Percentiles rank a stretch among this genome's conserved stretches.
phyloP scores from a whole-genome alignment of 2,329 filamentous ascomycete genomes.

The Aspergillus flavus region DNA sequence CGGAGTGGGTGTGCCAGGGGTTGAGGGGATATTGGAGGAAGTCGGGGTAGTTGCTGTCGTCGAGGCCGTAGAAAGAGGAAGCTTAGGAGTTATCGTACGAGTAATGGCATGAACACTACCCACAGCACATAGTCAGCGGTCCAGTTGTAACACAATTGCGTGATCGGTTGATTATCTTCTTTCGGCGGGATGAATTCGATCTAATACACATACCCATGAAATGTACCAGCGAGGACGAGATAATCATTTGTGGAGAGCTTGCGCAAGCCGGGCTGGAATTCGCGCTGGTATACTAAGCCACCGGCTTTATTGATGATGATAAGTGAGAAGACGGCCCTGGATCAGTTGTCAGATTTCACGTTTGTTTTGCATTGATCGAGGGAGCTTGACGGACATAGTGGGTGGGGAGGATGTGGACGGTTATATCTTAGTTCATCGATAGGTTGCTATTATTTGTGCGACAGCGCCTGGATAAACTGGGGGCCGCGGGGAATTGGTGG shows the following conservation, averaged over 20 bases:
- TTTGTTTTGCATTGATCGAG: not conserved
- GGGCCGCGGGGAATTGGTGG: no score
- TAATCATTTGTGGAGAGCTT: conserved; percentile 95
- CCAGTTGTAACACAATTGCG: not conserved
- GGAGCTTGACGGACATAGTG: not conserved
- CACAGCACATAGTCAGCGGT: not conserved
- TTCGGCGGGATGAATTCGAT: not conserved
- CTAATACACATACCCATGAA: conserved; percentile 72
- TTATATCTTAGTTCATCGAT: not conserved
- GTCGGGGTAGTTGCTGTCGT: conserved; percentile 24
- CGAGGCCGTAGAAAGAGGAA: conserved; percentile 41
- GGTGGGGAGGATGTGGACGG: not conserved
- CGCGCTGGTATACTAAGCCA: conserved; percentile 92
- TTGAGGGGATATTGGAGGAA: conserved; percentile 17
- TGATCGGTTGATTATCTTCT: not conserved
- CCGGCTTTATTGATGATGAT: conserved; percentile 99
- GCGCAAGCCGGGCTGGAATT: conserved; percentile 83
- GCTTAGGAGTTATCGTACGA: conserved; percentile 53
- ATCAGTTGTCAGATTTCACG: not conserved
- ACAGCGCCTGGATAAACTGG: not conserved
- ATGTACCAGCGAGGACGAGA: conserved; percentile 93
- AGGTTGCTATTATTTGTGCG: not conserved
- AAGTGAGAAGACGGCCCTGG: conserved; percentile 89
- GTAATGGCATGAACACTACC: conserved; percentile 66
- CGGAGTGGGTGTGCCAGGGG: conserved; percentile 38